Conservation (phyloP, 192 early-diverging fungal genomes). For the Podila horticola region DNA sequence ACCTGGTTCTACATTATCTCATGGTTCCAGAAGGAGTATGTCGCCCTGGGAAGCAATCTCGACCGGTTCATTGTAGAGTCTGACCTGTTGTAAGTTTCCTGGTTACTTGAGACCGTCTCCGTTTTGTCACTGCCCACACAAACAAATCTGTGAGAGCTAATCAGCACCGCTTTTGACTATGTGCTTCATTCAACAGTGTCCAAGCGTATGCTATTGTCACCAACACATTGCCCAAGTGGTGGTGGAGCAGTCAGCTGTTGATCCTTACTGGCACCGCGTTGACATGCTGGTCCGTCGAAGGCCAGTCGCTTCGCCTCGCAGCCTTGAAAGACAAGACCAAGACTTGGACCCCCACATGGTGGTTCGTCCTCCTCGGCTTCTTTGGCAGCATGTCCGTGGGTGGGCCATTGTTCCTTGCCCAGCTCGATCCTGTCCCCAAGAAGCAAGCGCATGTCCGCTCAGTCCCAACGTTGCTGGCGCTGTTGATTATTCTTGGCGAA, state of each 20-base stretch:
- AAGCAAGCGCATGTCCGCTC: constrained; percentile 21
- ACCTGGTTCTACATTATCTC: constrained; percentile 50
- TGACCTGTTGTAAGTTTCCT: constrained; percentile 41
- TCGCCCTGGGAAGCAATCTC: constrained; percentile 20
- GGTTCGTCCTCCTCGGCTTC: constrained; percentile 49
- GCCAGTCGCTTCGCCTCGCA: constrained; percentile 22
- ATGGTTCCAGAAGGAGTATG: constrained; percentile 42
- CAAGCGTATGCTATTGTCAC: constrained; percentile 51
- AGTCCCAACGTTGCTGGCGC: constrained; percentile 23
- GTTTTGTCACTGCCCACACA: background rate
- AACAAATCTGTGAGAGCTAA: background rate
- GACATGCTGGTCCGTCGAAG: constrained; percentile 49
- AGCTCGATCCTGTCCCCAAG: constrained; percentile 27
- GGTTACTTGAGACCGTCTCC: background rate
- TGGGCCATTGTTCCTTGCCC: constrained; percentile 43
- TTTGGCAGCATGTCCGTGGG: constrained; percentile 52
- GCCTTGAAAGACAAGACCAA: background rate
- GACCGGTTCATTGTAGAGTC: constrained; percentile 47
- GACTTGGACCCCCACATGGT: constrained; percentile 48
- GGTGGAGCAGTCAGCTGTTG: constrained; percentile 49
- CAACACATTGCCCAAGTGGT: constrained; percentile 47
- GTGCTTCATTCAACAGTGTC: constrained; percentile 11
- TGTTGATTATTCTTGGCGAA: constrained; percentile 38
- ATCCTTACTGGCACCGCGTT: constrained; percentile 43
- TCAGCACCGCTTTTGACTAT: too few species aligned